phyloP scores from a whole-genome alignment of 1,284 basidiomycete species.

The Austroboletus niveus region DNA sequence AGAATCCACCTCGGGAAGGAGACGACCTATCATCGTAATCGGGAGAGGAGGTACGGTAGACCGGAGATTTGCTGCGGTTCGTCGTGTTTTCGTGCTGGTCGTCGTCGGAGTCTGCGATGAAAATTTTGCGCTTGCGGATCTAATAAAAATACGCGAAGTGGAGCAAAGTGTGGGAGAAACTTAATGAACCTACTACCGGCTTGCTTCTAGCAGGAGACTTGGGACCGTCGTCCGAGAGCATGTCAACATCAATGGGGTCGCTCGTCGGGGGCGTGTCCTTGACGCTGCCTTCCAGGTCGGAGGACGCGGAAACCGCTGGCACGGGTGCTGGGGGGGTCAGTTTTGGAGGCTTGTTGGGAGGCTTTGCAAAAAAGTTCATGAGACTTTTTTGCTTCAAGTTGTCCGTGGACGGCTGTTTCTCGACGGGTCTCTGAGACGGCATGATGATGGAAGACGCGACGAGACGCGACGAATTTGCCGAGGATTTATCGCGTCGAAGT shows the following conservation, averaged over 20 bases:
- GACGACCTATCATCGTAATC: constrained; percentile 22
- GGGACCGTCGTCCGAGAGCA: constrained; percentile 50
- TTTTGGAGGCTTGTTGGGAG: constrained; percentile 25
- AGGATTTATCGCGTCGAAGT: constrained; percentile 4
- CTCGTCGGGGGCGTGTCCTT: constrained; percentile 71
- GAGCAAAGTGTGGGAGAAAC: not conserved
- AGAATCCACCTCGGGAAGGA: constrained; percentile 26
- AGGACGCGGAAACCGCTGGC: constrained; percentile 43
- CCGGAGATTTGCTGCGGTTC: constrained; percentile 14
- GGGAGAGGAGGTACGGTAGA: constrained; percentile 28
- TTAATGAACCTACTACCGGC: constrained; percentile 16
- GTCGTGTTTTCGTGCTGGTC: constrained; percentile 43
- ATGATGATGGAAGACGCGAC: constrained; percentile 14
- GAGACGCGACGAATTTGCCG: constrained; percentile 1
- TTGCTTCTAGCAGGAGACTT: constrained; percentile 15
- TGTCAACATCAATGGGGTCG: constrained; percentile 71
- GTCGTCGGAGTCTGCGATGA: constrained; percentile 67
- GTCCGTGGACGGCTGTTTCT: constrained; percentile 33
- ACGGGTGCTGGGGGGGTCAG: constrained; percentile 36
- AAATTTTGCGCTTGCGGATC: constrained; percentile 64
- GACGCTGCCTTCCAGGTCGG: constrained; percentile 46
- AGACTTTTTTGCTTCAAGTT: constrained; percentile 72
- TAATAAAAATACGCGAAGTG: constrained; percentile 11
- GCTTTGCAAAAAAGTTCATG: constrained; percentile 64
- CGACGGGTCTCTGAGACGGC: constrained; percentile 37